Base-by-base conservation (phyloP, 495 filamentous ascomycete genomes). In the Hypomontagnella submonticulosa region DNA sequence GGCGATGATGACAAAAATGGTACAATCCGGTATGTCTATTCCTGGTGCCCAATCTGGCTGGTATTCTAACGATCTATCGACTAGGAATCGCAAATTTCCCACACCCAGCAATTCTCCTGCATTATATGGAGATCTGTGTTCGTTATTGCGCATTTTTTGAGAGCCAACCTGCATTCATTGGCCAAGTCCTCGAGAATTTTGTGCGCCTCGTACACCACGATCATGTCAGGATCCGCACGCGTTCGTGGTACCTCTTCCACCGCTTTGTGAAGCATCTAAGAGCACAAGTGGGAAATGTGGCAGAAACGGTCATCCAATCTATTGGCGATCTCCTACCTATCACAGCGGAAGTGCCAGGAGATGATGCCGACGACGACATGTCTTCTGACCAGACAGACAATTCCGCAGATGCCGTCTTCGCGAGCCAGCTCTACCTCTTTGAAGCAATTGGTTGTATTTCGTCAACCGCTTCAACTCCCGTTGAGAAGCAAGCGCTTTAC, bases 81-180 rank as follows among this genome's bases (percentile, higher is more conserved):
- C 16, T 69, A 92, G 91, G 90, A 62, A 89, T 98, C 62, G 87
- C 90, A 61, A 88, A 84, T 20, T 95, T 91, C 73, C 87, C 89
- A 3, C 95, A 98, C 76, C 95, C 96, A 0, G 91, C 92, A 16
- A 91, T 97, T 30, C 88, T 97, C 57, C 82, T 98, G 12, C 92
- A 97, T 75, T 98, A 95, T 68, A 98, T 98, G 96, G 95, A 98
- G 68, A 95, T 97, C 38, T 96, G 92, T 73, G 92, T 97, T 32
- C 89, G 95, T 34, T 98, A 98, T 73, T 88, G 86, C 74, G 83
- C 86, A n/a, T 97, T 97, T 77, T 98, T 99, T 77, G 91, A 96
- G 60, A 81, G 84, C 34, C 90, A 97, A 66, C 83, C 88, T 2
- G 81, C 87, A 1, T 83, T 88, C 44, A 95, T 98, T 41, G 90